A percentile compares a stretch with the other conserved stretches of the same genome.
These are phyloP conservation scores for Simplicillium aogashimaense DNA, from an alignment of 2,329 filamentous ascomycete species.

Conservation along the genomic window DNA sequence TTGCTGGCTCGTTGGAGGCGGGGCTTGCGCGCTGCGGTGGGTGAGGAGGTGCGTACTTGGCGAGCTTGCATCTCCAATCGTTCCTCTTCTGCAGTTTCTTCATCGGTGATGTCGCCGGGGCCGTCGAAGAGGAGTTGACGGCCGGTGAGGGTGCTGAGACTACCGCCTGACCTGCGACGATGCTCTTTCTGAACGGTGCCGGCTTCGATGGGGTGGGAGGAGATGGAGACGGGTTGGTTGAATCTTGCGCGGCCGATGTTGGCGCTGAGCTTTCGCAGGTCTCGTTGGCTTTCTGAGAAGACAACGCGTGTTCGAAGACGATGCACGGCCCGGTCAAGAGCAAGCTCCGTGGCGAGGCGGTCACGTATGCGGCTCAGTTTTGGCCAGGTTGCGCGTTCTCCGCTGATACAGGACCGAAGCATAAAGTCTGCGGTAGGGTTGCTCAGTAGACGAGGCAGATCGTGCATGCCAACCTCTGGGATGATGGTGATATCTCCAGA, in stretches of 20 bases:
- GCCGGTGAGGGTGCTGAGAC: conserved; percentile 28
- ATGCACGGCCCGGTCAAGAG: conserved; percentile 67
- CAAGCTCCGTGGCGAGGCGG: conserved; percentile 79
- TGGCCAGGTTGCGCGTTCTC: conserved; percentile 86
- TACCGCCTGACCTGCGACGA: conserved; percentile 41
- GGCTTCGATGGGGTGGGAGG: conserved; percentile 11
- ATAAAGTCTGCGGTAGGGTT: conserved; percentile 87
- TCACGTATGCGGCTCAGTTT: conserved; percentile 78
- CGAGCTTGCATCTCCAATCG: conserved; percentile 29
- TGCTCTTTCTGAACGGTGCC: conserved; percentile 23
- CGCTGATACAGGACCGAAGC: conserved; percentile 63
- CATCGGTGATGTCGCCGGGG: conserved; percentile 27
- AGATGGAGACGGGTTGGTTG: conserved; percentile 10
- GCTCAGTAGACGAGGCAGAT: conserved; percentile 66
- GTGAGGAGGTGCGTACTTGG: conserved; percentile 14
- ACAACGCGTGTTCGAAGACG: conserved; percentile 57
- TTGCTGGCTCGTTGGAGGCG: conserved; percentile 31
- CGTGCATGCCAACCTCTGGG: conserved; percentile 63
- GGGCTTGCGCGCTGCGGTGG: conserved; percentile 23
- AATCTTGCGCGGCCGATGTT: conserved; percentile 16
- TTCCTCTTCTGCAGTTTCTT: conserved; percentile 34
- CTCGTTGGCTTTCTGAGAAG: conserved; percentile 56
- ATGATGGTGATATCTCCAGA: conserved; percentile 93
- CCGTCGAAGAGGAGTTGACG: conserved; percentile 23
- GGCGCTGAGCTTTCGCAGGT: conserved; percentile 38